Percentiles rank a stretch among this genome's conserved stretches.
Evolutionary conservation across 345 rosid species (phyloP).

Genomic region (Limnanthes douglasii): DNA sequence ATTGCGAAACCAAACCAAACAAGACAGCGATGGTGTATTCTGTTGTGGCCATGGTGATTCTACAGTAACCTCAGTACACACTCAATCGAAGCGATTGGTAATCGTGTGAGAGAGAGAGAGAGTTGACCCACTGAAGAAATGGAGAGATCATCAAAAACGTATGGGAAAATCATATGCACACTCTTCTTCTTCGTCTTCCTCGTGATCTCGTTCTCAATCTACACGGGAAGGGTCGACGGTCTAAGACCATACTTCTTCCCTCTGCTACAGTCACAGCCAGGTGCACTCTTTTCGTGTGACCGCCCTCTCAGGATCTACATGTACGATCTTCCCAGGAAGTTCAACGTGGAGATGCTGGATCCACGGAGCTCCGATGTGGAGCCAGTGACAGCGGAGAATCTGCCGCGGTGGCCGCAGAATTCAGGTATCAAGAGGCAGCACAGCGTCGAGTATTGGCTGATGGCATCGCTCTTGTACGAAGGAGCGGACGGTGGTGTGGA

Average conservation of each 20-base stretch:
- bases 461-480: conserved; percentile 48
- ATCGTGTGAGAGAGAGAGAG: conserved; percentile 8
- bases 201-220: conserved; percentile 18
- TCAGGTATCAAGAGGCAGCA: conserved; percentile 65
- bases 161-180: conserved; percentile 16
- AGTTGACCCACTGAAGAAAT: conserved; percentile 2
- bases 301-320: conserved; percentile 71
- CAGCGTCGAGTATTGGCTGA: conserved; percentile 92
- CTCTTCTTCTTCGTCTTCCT: conserved; percentile 21
- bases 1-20: no score
- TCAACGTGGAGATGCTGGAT: conserved; percentile 68
- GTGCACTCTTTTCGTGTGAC: conserved; percentile 9
- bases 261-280: conserved; percentile 11
- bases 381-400: conserved; percentile 39
- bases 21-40: no score
- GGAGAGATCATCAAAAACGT: conserved; percentile 11
- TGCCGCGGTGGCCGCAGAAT: conserved; percentile 60
- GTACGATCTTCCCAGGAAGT: conserved; percentile 85
- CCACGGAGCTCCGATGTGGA: conserved; percentile 21
- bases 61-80: conserved; percentile 2
- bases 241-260: conserved; percentile 36
- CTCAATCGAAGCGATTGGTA: conserved; percentile 5
- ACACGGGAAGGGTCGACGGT: conserved; percentile 18
- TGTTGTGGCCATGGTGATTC: no score
- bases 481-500: conserved; percentile 8